Evolutionary conservation across 495 filamentous ascomycete genomes (phyloP).

Genomic region (Penicillium desertorum): DNA sequence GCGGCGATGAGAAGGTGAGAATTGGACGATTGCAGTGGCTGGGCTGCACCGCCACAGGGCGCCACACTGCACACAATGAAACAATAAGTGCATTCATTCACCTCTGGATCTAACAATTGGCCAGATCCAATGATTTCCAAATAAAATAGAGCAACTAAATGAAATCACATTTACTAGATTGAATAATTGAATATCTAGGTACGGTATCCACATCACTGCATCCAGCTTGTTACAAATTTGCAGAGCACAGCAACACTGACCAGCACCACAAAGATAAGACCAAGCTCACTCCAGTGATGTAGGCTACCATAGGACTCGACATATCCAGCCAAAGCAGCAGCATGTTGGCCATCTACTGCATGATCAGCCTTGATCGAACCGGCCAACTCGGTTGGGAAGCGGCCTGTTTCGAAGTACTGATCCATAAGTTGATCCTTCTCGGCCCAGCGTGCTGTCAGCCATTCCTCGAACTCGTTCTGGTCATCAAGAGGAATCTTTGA

Average conservation of each 20-base stretch:
- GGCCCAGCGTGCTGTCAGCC: conserved; percentile 59
- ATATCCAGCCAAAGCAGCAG: conserved; percentile 47
- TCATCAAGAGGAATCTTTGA: conserved; percentile 60
- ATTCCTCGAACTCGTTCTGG: conserved; percentile 54
- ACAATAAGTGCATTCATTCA: conserved; percentile 1
- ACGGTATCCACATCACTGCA: conserved; percentile 10
- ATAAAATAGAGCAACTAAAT: background rate
- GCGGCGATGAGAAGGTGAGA: conserved; percentile 27
- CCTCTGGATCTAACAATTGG: background rate
- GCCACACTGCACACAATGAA: conserved; percentile 13
- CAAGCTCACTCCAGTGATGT: conserved; percentile 53
- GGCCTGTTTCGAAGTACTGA: conserved; percentile 54
- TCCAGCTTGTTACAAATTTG: conserved; percentile 19
- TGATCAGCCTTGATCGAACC: conserved; percentile 41
- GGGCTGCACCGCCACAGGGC: conserved; percentile 26
- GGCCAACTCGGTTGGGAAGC: conserved; percentile 59
- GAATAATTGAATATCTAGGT: background rate
- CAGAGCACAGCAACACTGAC: conserved; percentile 32
- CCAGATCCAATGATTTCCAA: background rate
- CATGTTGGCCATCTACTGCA: conserved; percentile 34
- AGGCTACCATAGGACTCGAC: conserved; percentile 59
- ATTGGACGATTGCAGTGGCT: conserved; percentile 26
- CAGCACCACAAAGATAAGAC: conserved; percentile 56
- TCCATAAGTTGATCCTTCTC: conserved; percentile 65
- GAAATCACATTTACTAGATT: background rate